Base-by-base conservation (phyloP, 495 filamentous ascomycete species). In the Xylaria flabelliformis region DNA sequence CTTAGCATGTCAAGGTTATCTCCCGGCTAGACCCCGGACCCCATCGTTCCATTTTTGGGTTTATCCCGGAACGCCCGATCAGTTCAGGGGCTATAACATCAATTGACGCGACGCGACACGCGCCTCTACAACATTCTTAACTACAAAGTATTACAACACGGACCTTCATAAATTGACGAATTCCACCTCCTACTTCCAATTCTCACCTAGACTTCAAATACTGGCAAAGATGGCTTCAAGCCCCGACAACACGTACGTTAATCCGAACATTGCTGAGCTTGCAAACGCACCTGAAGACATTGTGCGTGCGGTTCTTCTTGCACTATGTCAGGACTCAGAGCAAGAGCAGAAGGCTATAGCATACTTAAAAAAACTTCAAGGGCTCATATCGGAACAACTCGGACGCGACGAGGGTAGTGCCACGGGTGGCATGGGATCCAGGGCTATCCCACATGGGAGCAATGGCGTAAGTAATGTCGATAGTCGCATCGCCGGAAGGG, bases 271-370 rank as follows among this genome's bases (percentile, higher is more conserved):
- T 17, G 58, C 1, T 34, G 12, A n/a, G 58, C 34, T 66, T 29
- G 29, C 19, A 10, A 46, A 8, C 7, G 64, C 64, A 7, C 29
- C 63, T 0, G 44, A 50, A 17, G 64, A 66, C 29, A 39, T 66
- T 3, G 15, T 66, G 46, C 64, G 64, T 7, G 46, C 44, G 6
- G 46, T 66, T 24, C 64, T 66, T n/a, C 39, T 66, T 12, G 64
- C 64, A 0, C 5, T 66, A 2, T 66, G 64, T 44, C 44, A 66
- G 29, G 46, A 66, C 39, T 5, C 64, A n/a, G 7, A 6, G 26
- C 64, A 66, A 46, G 24, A 66, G 64, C 32, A 26, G 19, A 66
- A 66, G 21, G 64, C 64, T 15, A 39, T 50, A 26, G n/a, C 24
- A 2, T n/a, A 66, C 24, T 36, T 51, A 8, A 13, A n/a, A 8